phyloP scores from a whole-genome alignment of 179 eudicot species.

The Gypsophila paniculata region DNA sequence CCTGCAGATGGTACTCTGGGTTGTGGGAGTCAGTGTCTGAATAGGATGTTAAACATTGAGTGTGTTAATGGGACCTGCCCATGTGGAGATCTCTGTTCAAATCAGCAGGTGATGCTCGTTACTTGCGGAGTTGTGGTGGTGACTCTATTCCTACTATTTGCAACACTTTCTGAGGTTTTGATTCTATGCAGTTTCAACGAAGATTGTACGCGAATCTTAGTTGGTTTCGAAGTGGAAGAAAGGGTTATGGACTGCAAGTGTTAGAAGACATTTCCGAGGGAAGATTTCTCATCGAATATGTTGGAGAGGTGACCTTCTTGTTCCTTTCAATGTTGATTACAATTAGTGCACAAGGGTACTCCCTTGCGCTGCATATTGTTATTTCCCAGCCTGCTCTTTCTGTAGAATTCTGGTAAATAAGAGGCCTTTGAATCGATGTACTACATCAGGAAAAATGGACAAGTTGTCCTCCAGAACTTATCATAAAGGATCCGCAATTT shows the following conservation, averaged over 20 bases:
- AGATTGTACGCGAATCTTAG: slow-evolving; percentile 69
- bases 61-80: slow-evolving; percentile 92
- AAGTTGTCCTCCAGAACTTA: no score
- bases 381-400: no score
- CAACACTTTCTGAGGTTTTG: slow-evolving; percentile 10
- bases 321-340: slow-evolving; percentile 16
- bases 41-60: slow-evolving; percentile 95
- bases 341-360: no score
- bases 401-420: background rate
- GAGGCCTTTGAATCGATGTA: background rate
- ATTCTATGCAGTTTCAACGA: slow-evolving; percentile 67
- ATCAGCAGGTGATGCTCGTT: slow-evolving; percentile 63
- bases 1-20: slow-evolving; percentile 68
- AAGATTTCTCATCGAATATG: slow-evolving; percentile 87
- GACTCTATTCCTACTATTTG: background rate
- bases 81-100: slow-evolving; percentile 88
- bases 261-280: slow-evolving; percentile 64
- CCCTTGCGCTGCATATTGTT: background rate
- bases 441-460: background rate
- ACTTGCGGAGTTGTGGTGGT: background rate
- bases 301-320: slow-evolving; percentile 75
- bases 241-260: slow-evolving; percentile 85
- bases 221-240: slow-evolving; percentile 78
- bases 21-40: slow-evolving; percentile 87
- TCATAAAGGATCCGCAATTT: background rate